Evolutionary conservation across 495 filamentous ascomycete genomes (phyloP).

Genomic region (Alectoria sarmentosa): DNA sequence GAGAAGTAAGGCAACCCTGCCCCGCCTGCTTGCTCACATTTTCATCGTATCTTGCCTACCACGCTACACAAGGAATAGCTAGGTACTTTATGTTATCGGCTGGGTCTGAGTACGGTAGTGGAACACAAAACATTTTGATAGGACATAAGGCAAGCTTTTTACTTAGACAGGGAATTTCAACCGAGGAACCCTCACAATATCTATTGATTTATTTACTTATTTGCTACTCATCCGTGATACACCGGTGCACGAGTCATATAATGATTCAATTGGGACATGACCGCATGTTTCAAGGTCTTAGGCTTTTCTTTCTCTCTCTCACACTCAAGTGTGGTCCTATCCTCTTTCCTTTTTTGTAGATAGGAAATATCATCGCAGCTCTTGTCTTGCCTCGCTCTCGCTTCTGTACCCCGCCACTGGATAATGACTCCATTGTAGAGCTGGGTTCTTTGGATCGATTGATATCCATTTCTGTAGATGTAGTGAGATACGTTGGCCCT

Average conservation of each 20-base stretch:
- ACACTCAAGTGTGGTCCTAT: constrained; percentile 11
- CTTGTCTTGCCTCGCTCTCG: constrained; percentile 34
- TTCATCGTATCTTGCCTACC: too few relatives aligned
- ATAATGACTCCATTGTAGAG: constrained; percentile 24
- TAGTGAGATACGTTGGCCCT: constrained; percentile 22
- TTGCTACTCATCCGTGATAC: neutral
- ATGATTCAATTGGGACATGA: neutral
- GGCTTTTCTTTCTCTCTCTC: constrained; percentile 11
- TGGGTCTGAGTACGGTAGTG: too few relatives aligned
- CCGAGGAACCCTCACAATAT: too few relatives aligned
- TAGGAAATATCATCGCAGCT: constrained; percentile 39
- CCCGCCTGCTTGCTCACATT: too few relatives aligned
- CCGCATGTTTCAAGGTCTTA: constrained; percentile 4
- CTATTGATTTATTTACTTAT: too few relatives aligned
- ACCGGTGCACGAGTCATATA: neutral
- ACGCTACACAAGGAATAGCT: too few relatives aligned
- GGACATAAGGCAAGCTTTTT: too few relatives aligned
- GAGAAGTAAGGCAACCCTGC: too few relatives aligned
- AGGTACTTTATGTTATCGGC: too few relatives aligned
- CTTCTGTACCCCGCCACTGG: constrained; percentile 26
- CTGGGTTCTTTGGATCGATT: constrained; percentile 31
- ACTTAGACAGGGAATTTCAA: too few relatives aligned
- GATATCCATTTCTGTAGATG: constrained; percentile 36
- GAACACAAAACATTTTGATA: too few relatives aligned
- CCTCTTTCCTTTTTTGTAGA: constrained; percentile 21